Percentiles rank a stretch among this genome's conserved stretches.
Conservation (phyloP, 441 rosid genomes). For the Pelargonium citronellum region DNA sequence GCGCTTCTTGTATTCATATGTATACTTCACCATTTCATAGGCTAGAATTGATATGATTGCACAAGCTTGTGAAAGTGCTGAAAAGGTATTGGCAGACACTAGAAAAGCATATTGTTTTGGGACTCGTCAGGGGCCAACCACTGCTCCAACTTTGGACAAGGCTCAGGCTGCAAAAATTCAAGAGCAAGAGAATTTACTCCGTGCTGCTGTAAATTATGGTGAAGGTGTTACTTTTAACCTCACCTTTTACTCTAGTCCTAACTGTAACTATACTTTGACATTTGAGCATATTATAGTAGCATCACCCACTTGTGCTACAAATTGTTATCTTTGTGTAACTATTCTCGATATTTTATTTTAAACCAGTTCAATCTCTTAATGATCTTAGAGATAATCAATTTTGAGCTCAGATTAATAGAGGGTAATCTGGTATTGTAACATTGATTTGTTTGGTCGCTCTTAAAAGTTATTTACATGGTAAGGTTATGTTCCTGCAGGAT, state of each 20-base stretch:
- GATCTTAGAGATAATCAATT: background rate
- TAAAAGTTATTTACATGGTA: slow-evolving; percentile 5
- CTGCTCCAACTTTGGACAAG: slow-evolving; percentile 82
- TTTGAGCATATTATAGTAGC: background rate
- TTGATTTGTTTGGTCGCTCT: background rate
- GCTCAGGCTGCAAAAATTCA: slow-evolving; percentile 82
- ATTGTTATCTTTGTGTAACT: background rate
- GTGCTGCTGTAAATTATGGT: slow-evolving; percentile 77
- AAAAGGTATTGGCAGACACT: slow-evolving; percentile 70
- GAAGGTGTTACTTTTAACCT: slow-evolving; percentile 43
- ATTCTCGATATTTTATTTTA: background rate
- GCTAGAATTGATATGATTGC: slow-evolving; percentile 78
- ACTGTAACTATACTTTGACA: background rate
- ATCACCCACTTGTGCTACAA: background rate
- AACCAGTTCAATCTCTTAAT: background rate
- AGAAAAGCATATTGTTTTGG: slow-evolving; percentile 84
- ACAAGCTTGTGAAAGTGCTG: slow-evolving; percentile 93
- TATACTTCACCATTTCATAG: slow-evolving; percentile 35
- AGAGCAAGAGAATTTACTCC: slow-evolving; percentile 74
- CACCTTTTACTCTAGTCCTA: background rate
- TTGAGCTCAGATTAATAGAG: background rate
- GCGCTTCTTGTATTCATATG: slow-evolving; percentile 3
- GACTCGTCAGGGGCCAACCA: slow-evolving; percentile 72
- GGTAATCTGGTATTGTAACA: background rate
- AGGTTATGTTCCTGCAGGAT: slow-evolving; percentile 42